A percentile compares a stretch with the other conserved stretches of the same genome.
phyloP scores from a whole-genome alignment of 2,329 filamentous ascomycete genomes.

The Coniella vitis region DNA sequence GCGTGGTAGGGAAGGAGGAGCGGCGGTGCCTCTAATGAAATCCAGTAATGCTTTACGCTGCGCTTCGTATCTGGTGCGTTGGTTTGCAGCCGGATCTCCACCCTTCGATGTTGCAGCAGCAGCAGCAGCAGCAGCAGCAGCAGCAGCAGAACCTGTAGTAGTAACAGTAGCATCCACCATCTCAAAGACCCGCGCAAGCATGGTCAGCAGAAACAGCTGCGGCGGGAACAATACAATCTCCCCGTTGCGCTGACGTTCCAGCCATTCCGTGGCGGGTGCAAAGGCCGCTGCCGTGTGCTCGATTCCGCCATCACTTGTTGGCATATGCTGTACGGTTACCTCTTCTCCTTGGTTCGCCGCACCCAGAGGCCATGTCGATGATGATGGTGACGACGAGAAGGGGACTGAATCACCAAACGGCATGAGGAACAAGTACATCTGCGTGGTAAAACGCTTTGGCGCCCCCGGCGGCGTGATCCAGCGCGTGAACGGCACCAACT shows the following conservation, averaged over 20 bases:
- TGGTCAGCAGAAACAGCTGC: slow-evolving; percentile 67
- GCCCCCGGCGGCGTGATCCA: slow-evolving; percentile 79
- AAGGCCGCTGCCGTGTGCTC: slow-evolving; percentile 69
- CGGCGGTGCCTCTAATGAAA: slow-evolving; percentile 35
- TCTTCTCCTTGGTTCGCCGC: too few species aligned
- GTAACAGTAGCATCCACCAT: slow-evolving; percentile 26
- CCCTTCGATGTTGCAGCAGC: too few species aligned
- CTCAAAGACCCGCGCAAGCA: slow-evolving; percentile 48
- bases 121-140: too few species aligned
- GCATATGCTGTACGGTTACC: slow-evolving; percentile 57
- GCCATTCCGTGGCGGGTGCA: slow-evolving; percentile 62
- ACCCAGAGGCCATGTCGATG: too few species aligned
- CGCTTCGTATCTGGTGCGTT: slow-evolving; percentile 40
- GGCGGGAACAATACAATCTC: slow-evolving; percentile 85
- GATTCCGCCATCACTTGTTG: slow-evolving; percentile 58
- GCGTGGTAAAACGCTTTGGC: slow-evolving; percentile 78
- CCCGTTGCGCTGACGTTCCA: slow-evolving; percentile 53
- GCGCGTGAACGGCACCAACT: slow-evolving; percentile 74
- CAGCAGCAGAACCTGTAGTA: too few species aligned
- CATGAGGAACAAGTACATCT: slow-evolving; percentile 94
- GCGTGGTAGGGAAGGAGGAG: too few species aligned
- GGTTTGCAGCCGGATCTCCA: slow-evolving; percentile 42
- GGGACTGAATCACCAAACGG: slow-evolving; percentile 43
- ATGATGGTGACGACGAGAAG: slow-evolving; percentile 8
- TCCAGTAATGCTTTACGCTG: slow-evolving; percentile 47